Evolutionary conservation across 2,329 filamentous ascomycete species (phyloP).

Genomic region (Penicillium sp.): DNA sequence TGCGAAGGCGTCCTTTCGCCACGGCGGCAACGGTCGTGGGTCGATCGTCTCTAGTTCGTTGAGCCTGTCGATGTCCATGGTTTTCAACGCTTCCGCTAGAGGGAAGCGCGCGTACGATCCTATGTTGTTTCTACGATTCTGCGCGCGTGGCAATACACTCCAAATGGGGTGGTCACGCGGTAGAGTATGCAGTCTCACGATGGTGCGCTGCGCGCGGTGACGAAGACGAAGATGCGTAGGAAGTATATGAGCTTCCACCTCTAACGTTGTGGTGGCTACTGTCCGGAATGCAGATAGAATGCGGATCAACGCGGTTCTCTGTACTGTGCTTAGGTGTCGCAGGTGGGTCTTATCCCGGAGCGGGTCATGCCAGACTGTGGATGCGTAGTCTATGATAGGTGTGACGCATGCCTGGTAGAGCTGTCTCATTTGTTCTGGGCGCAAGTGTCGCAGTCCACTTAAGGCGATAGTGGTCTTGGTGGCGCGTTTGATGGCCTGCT

Average conservation of each 20-base stretch:
- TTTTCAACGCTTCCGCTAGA: constrained; percentile 19
- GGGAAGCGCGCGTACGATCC: constrained; percentile 17
- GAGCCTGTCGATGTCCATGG: constrained; percentile 16
- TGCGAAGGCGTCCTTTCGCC: constrained; percentile 18
- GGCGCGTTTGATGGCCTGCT: constrained; percentile 22
- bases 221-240: constrained; percentile 17
- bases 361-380: constrained; percentile 26
- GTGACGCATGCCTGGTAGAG: constrained; percentile 27
- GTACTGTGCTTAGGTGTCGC: constrained; percentile 18
- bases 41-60: constrained; percentile 26
- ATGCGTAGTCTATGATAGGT: constrained; percentile 26
- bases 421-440: constrained; percentile 26
- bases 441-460: constrained; percentile 22
- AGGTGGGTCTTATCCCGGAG: constrained; percentile 22
- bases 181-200: constrained; percentile 21
- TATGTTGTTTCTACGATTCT: constrained; percentile 17
- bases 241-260: constrained; percentile 24
- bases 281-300: constrained; percentile 11
- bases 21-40: constrained; percentile 19
- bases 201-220: constrained; percentile 17
- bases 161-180: constrained; percentile 19
- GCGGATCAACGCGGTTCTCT: constrained; percentile 20
- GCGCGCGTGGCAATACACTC: constrained; percentile 11
- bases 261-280: constrained; percentile 19
- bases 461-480: constrained; percentile 19